A percentile compares a stretch with the other conserved stretches of the same genome.
phyloP scores from a whole-genome alignment of 805 yeast species.

The Wickerhamomyces queroliae region DNA sequence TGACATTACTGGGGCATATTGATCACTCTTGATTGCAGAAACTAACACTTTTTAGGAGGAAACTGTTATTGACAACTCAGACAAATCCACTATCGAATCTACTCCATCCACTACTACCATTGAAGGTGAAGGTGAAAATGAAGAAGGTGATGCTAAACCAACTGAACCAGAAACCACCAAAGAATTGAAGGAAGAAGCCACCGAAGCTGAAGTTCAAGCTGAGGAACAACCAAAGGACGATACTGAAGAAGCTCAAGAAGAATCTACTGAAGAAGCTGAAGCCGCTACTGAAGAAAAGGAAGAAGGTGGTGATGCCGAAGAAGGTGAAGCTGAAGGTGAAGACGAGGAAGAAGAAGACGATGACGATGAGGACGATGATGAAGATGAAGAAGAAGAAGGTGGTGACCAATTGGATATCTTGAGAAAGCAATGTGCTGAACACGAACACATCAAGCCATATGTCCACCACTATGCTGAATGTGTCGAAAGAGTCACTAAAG shows the following conservation, averaged over 20 bases:
- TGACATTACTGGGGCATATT: too few species aligned
- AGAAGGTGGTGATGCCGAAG: conserved; percentile 2
- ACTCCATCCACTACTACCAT: neutral
- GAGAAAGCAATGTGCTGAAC: conserved; percentile 63
- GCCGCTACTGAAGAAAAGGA: conserved; percentile 3
- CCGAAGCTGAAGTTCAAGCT: conserved; percentile 1
- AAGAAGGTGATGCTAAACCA: conserved; percentile 1
- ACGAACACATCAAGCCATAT: conserved; percentile 62
- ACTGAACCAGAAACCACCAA: conserved; percentile 5
- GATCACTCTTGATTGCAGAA: neutral
- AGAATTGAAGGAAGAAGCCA: conserved; percentile 1
- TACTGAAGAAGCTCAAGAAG: conserved; percentile 19
- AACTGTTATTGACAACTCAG: neutral
- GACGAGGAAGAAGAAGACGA: conserved; percentile 31
- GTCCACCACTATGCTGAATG: conserved; percentile 92
- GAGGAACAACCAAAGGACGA: conserved; percentile 1
- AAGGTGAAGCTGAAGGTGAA: conserved; percentile 2
- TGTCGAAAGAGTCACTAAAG: conserved; percentile 89
- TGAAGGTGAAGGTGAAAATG: conserved; percentile 1
- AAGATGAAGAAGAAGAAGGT: conserved; percentile 63
- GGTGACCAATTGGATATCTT: conserved; percentile 62
- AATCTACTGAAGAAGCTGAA: conserved; percentile 6
- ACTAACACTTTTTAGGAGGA: neutral
- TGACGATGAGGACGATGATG: conserved; percentile 61
- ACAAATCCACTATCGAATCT: neutral